These are phyloP conservation scores for Sistotremastrum niveocremeum DNA, from an alignment of 768 basidiomycete species.

Conservation along the genomic window DNA sequence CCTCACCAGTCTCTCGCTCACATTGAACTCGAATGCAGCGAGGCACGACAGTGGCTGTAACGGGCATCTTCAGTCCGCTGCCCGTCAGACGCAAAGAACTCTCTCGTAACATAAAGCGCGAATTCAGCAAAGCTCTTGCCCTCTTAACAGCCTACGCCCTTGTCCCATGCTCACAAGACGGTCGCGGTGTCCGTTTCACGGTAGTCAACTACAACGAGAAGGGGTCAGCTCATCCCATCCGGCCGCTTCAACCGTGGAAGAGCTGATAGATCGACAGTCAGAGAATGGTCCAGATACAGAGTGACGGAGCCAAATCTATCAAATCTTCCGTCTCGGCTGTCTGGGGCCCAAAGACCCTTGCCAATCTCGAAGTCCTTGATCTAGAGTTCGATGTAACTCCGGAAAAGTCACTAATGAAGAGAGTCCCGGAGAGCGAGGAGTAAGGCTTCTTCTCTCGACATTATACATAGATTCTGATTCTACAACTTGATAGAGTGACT, in stretches of 20 bases:
- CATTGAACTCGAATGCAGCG: conserved; percentile 31
- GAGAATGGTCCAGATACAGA: conserved; percentile 58
- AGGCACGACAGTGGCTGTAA: conserved; percentile 71
- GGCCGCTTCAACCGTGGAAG: background rate
- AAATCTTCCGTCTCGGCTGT: conserved; percentile 55
- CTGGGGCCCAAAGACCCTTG: conserved; percentile 76
- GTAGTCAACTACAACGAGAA: conserved; percentile 70
- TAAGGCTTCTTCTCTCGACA: conserved; percentile 6
- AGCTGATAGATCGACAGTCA: conserved; percentile 22
- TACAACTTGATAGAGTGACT: conserved; percentile 5
- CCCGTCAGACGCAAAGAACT: conserved; percentile 91
- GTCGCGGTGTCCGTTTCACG: conserved; percentile 53
- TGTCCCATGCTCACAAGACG: conserved; percentile 48
- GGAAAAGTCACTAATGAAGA: conserved; percentile 39
- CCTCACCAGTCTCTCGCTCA: background rate
- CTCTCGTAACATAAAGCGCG: conserved; percentile 76
- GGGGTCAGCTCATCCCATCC: conserved; percentile 20
- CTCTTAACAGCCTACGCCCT: conserved; percentile 83
- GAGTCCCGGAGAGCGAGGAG: conserved; percentile 14
- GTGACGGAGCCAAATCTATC: conserved; percentile 50
- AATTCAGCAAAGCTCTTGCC: conserved; percentile 74
- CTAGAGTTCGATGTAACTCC: conserved; percentile 54
- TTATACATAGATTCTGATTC: conserved; percentile 7
- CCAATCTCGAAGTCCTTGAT: conserved; percentile 62
- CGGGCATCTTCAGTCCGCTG: conserved; percentile 62